phyloP scores from a whole-genome alignment of 1,284 basidiomycete genomes.

The Boletus holoroseus region DNA sequence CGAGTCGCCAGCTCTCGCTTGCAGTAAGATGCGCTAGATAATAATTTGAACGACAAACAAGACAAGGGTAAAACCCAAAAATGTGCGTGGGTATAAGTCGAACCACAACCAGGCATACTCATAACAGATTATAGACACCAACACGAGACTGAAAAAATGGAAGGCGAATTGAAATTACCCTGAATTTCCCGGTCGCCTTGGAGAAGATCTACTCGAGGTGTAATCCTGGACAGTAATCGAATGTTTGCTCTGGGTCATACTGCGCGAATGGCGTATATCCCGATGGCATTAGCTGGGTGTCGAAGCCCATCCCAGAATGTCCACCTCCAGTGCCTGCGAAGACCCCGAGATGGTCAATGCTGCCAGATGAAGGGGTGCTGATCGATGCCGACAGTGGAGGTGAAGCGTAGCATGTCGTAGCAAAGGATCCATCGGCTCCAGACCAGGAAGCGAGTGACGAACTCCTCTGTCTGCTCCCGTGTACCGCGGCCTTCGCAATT shows the following conservation, averaged over 20 bases:
- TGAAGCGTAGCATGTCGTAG: conserved; percentile 30
- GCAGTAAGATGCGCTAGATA: conserved; percentile 2
- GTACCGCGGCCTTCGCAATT: conserved; percentile 34
- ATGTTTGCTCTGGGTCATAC: conserved; percentile 33
- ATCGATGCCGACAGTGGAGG: conserved; percentile 24
- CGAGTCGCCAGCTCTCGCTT: conserved; percentile 2
- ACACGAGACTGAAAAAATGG: not conserved
- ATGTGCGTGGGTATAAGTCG: conserved; percentile 18
- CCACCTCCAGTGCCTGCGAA: conserved; percentile 17
- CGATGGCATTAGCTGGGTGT: conserved; percentile 20
- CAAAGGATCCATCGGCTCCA: conserved; percentile 22
- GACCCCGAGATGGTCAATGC: conserved; percentile 26
- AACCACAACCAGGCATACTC: conserved; percentile 16
- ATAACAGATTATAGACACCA: conserved; percentile 6
- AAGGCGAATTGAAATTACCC: conserved; percentile 13
- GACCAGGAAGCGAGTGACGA: conserved; percentile 31
- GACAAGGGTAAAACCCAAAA: not conserved
- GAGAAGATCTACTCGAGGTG: conserved; percentile 25
- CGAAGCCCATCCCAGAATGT: conserved; percentile 25
- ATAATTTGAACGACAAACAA: conserved; percentile 3
- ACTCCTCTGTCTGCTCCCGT: conserved; percentile 27
- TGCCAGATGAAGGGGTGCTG: conserved; percentile 16
- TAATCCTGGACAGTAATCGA: conserved; percentile 42
- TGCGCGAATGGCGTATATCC: conserved; percentile 28
- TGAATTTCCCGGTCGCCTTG: conserved; percentile 66